Evolutionary conservation across 164 flowering plant genomes (phyloP).

Genomic region (Chloranthus sessilifolius): DNA sequence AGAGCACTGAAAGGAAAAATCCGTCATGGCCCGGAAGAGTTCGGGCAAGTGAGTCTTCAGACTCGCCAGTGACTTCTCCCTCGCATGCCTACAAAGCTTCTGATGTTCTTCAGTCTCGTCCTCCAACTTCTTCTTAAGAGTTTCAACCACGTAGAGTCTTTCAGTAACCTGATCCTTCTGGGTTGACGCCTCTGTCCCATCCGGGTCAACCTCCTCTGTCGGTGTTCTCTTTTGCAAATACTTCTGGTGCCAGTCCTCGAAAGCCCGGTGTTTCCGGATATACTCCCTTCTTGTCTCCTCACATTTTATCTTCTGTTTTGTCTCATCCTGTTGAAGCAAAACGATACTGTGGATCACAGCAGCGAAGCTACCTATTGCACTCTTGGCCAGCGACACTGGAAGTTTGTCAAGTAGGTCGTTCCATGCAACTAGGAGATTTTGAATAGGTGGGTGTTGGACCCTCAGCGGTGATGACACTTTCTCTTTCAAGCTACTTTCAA

Average conservation of each 20-base stretch:
- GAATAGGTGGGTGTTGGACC: slow-evolving; percentile 51
- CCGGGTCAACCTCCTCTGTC: slow-evolving; percentile 46
- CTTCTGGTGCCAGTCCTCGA: slow-evolving; percentile 67
- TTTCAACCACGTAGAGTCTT: slow-evolving; percentile 48
- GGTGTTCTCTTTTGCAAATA: slow-evolving; percentile 33
- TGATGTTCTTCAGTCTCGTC: slow-evolving; percentile 59
- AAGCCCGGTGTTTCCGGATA: slow-evolving; percentile 43
- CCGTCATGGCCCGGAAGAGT: slow-evolving; percentile 68
- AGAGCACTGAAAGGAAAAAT: slow-evolving; percentile 46
- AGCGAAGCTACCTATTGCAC: slow-evolving; percentile 57
- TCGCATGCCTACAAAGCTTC: slow-evolving; percentile 63
- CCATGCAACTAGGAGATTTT: slow-evolving; percentile 58
- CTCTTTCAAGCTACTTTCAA: slow-evolving; percentile 69
- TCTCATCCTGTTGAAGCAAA: slow-evolving; percentile 60
- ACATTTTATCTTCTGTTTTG: slow-evolving; percentile 63
- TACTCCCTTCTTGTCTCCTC: slow-evolving; percentile 65
- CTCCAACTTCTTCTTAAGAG: slow-evolving; percentile 60
- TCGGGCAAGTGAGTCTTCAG: slow-evolving; percentile 75
- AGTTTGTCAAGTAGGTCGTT: slow-evolving; percentile 65
- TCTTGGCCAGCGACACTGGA: slow-evolving; percentile 58
- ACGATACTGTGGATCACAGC: slow-evolving; percentile 58
- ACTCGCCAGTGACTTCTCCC: slow-evolving; percentile 72
- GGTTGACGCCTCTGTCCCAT: slow-evolving; percentile 28
- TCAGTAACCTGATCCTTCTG: slow-evolving; percentile 49
- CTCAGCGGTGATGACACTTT: slow-evolving; percentile 64